phyloP scores from a whole-genome alignment of 805 yeast genomes.

The Candida saitoana region DNA sequence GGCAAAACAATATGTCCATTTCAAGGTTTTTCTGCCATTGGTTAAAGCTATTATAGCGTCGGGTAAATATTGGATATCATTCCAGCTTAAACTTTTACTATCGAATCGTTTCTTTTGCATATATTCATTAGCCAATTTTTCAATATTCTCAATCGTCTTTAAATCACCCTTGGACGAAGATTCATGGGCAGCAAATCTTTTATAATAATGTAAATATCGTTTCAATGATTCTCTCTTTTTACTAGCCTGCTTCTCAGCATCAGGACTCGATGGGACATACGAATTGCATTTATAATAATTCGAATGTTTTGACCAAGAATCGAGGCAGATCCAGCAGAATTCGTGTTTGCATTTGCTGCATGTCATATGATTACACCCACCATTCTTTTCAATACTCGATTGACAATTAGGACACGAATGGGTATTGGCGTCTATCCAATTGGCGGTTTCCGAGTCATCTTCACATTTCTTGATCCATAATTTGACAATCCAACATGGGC shows the following conservation, averaged over 20 bases:
- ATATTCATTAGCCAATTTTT: slow-evolving; percentile 55
- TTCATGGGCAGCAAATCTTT: slow-evolving; percentile 72
- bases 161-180: slow-evolving; percentile 70
- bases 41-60: slow-evolving; percentile 65
- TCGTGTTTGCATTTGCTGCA: slow-evolving; percentile 74
- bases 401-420: slow-evolving; percentile 82
- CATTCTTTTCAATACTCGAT: slow-evolving; percentile 81
- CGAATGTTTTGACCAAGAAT: slow-evolving; percentile 71
- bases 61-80: slow-evolving; percentile 77
- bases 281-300: slow-evolving; percentile 65
- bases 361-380: slow-evolving; percentile 96
- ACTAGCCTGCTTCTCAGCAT: slow-evolving; percentile 39
- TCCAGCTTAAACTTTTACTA: slow-evolving; percentile 55
- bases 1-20: slow-evolving; percentile 88
- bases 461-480: slow-evolving; percentile 75
- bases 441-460: slow-evolving; percentile 83
- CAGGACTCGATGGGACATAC: slow-evolving; percentile 29
- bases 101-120: slow-evolving; percentile 43
- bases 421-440: slow-evolving; percentile 85
- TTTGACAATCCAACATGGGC: slow-evolving; percentile 68
- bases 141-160: slow-evolving; percentile 58
- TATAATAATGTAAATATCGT: slow-evolving; percentile 71
- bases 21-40: slow-evolving; percentile 68
- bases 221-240: slow-evolving; percentile 48
- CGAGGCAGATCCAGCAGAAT: slow-evolving; percentile 92